Evolutionary conservation across 306 rosid species (phyloP), one percentile per base, ranked within the genome.

Genomic region (Trifolium pratense): DNA sequence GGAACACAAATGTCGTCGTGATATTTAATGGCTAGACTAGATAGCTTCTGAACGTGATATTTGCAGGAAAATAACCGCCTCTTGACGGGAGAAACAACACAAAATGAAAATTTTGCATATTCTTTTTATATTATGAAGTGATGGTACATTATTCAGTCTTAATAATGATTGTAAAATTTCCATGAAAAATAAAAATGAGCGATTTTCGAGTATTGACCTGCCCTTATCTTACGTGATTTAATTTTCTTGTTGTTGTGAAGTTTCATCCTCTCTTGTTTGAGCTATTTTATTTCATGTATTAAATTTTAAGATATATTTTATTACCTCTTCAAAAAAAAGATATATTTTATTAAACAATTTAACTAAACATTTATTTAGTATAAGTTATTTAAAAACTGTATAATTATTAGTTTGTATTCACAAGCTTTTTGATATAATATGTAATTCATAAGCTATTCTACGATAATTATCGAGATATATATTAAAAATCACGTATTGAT

Each of bases 61-160:
- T 66, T 79, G 90, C 88, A 78, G 93, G 86, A 76, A 43, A 83
- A 36, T 56, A 71, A 56, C 62, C 26, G 65, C 70, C 29, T 77
- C 39, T 31, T 70, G 48, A 58, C 31, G 59, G 75, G 71, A 62
- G 77, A 55, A 74, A 55, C n/a, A 75, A 40, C 16, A 69, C 64
- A 16, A 66, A 60, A 64, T 51, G 67, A 64, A 74, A 78, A 81
- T n/a, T 31, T 51, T 52, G 21, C 51, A n/a, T 68, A 29, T 66
- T 63, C 26, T 62, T 75, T 29, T 29, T 29, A 29, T 29, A 29
- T 29, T 29, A 29, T 29, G 32, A 31, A 36, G 68, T 3, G 21
- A 9, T 75, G 61, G 34, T 49, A 15, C 52, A 17, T 42, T 70
- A 14, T 42, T 18, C 51, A 21, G 37, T 71, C 64, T 9, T 32